Evolutionary conservation across 345 rosid species (phyloP).

Genomic region (Citrus hindsii): DNA sequence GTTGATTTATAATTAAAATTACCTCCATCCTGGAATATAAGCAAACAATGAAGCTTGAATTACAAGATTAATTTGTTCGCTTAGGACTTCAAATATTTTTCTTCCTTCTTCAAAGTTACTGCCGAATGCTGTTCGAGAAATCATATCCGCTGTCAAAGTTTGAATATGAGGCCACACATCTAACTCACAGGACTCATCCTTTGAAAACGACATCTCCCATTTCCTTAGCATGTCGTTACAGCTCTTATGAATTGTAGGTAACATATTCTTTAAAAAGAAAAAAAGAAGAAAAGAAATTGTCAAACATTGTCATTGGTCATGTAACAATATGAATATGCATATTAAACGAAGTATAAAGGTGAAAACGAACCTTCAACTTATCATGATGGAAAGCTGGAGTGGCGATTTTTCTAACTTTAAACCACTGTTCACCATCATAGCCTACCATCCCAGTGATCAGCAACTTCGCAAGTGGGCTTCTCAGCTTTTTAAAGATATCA

Average conservation of each 20-base stretch:
- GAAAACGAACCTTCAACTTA: constrained; percentile 46
- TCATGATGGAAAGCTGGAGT: constrained; percentile 57
- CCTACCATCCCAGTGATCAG: constrained; percentile 28
- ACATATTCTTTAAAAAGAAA: constrained; percentile 2
- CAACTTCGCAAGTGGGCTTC: constrained; percentile 28
- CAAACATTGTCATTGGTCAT: not conserved
- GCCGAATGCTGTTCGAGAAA: constrained; percentile 57
- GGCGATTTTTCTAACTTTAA: constrained; percentile 41
- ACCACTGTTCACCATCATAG: constrained; percentile 57
- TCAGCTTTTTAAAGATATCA: constrained; percentile 30
- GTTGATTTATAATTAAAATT: not conserved
- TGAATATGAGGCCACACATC: constrained; percentile 24
- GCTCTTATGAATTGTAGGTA: constrained; percentile 14
- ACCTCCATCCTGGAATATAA: constrained; percentile 69
- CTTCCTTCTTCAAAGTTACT: constrained; percentile 73
- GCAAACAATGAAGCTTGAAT: constrained; percentile 22
- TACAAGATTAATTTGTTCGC: constrained; percentile 37
- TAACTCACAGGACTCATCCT: constrained; percentile 3
- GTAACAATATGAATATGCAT: not conserved
- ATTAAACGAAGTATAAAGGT: not conserved
- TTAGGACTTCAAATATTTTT: constrained; percentile 50
- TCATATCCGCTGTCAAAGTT: constrained; percentile 32
- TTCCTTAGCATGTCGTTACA: constrained; percentile 30
- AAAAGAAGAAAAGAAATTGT: not conserved
- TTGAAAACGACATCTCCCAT: constrained; percentile 19